These are phyloP conservation scores for Eucalyptus melliodora DNA, from an alignment of 345 rosid species.

Conservation along the genomic window DNA sequence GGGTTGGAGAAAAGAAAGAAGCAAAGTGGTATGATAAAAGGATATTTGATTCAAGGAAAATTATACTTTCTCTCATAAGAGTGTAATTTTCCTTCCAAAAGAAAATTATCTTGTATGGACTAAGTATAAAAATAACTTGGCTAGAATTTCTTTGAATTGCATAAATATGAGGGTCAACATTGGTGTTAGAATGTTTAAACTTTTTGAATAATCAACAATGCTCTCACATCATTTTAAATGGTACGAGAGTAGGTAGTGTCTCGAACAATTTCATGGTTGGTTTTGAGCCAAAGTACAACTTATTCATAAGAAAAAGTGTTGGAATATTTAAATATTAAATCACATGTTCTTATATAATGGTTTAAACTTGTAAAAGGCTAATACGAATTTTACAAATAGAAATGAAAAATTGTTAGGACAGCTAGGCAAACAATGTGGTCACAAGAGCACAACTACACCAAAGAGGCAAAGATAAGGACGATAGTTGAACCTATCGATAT, in stretches of 20 bases:
- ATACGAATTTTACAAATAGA: too few species aligned
- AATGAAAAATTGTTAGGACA: too few species aligned
- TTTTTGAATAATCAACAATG: not conserved
- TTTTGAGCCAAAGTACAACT: not conserved
- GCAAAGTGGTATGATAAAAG: not conserved
- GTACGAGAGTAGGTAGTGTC: not conserved
- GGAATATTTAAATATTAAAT: too few species aligned
- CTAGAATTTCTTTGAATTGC: not conserved
- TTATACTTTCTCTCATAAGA: not conserved
- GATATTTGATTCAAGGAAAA: not conserved
- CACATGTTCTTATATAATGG: too few species aligned
- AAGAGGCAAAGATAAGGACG: too few species aligned
- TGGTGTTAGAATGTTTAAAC: too few species aligned
- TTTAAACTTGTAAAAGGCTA: too few species aligned
- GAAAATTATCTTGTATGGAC: not conserved
- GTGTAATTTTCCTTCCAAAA: not conserved
- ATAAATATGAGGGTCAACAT: not conserved
- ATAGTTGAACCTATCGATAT: too few species aligned
- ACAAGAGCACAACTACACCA: too few species aligned
- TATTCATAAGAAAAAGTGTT: not conserved
- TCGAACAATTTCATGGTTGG: not conserved
- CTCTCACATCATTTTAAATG: not conserved
- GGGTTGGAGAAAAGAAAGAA: not conserved
- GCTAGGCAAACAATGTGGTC: too few species aligned
- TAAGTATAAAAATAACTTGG: not conserved